These are phyloP conservation scores for Odonthalia washingtoniensis DNA, from an alignment of 31 red algal species.

Conservation along the genomic window DNA sequence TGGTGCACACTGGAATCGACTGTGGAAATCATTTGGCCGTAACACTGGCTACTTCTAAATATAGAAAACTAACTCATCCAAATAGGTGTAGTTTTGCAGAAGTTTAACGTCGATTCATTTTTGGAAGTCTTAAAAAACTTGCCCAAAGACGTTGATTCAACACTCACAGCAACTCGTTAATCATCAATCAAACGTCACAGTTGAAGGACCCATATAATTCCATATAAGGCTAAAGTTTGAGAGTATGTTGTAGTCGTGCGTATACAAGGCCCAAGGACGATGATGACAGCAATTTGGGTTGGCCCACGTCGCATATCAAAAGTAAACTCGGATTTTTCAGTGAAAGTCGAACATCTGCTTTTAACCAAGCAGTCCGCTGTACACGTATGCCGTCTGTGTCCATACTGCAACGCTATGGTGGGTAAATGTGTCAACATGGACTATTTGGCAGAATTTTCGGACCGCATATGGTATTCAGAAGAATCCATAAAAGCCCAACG, in stretches of 20 bases:
- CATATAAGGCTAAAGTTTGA: background rate
- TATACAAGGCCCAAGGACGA: background rate
- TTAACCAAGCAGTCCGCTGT: background rate
- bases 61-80: background rate
- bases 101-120: background rate
- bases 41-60: background rate
- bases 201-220: background rate
- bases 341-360: background rate
- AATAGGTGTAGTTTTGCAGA: background rate
- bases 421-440: background rate
- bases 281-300: slow-evolving; percentile 6
- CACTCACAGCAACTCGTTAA: background rate
- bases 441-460: background rate
- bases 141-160: background rate
- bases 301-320: background rate
- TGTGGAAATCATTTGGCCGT: background rate
- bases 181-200: slow-evolving; percentile 1
- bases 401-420: background rate
- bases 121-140: background rate
- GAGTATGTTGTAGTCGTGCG: background rate
- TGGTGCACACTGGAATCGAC: background rate
- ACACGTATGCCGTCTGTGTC: background rate
- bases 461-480: background rate
- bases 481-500: background rate
- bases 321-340: background rate